Base-by-base conservation (phyloP, 208 protist genomes). In the Trypanosoma mega region DNA sequence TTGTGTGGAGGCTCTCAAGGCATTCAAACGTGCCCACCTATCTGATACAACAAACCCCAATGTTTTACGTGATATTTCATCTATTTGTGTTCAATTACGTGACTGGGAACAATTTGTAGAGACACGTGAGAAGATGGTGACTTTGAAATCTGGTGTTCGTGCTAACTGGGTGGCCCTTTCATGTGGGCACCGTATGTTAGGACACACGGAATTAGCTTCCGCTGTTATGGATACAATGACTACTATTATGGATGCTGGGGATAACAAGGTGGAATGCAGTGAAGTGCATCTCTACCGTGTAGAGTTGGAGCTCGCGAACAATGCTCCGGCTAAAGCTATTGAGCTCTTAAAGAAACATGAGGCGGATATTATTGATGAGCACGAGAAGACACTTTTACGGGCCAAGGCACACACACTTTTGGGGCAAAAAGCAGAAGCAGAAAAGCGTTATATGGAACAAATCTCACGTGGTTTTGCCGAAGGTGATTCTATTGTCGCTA, bases 31-130 rank as follows among this genome's bases (percentile, higher is more conserved):
- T 8, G 90, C 91, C 5, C 63, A 91, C 23, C 50, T 72, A 44
- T 74, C 73, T 3, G 90, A 94, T 50, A 56, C 76, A 21, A 74
- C 77, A 18, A 97, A 98, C 78, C 9, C 70, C 33, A 84, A 94
- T 63, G 88, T 98, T 54, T 63, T 98, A 43, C 72, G 92, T 29
- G 97, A 98, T 63, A 55, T 98, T 11, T 78, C 83, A 33, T 64
- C 83, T 8, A 68, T 88, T n/a, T 93, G 94, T 70, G 79, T 97
- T 30, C 96, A 98, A 63, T 50, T 91, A 44, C 83, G 94, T 21
- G 95, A 98, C 62, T 92, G 91, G 69, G 78, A 91, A 21, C 85
- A 90, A 37, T 97, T 96, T 64, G 56, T 96, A 20, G 74, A 96
- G 31, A 85, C 77, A 14, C 78, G 94, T 21, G 69, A 95, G 52